phyloP scores from a whole-genome alignment of 257 asterid genomes.

The Primulina huaijiensis region DNA sequence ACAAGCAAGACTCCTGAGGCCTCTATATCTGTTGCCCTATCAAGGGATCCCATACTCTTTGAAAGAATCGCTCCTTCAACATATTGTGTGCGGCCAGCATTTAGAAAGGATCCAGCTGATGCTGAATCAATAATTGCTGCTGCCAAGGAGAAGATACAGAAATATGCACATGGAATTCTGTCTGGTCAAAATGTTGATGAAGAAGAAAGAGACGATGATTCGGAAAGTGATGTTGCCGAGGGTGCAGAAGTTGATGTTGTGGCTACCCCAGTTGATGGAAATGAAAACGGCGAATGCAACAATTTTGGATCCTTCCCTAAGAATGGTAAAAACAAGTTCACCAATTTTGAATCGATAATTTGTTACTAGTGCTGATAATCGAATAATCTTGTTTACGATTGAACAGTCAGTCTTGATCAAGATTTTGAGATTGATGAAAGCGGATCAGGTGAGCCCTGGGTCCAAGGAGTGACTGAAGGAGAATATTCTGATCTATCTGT shows the following conservation, averaged over 20 bases:
- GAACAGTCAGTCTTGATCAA: conserved; percentile 41
- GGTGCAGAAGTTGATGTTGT: conserved; percentile 77
- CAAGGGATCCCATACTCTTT: conserved; percentile 93
- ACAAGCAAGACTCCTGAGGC: conserved; percentile 99
- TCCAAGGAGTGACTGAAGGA: conserved; percentile 93
- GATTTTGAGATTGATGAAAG: conserved; percentile 90
- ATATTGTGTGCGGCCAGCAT: conserved; percentile 84
- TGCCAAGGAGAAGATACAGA: conserved; percentile 88
- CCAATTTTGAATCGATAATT: conserved; percentile 17
- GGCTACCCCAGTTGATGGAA: conserved; percentile 52
- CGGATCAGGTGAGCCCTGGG: conserved; percentile 87
- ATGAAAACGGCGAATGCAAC: conserved; percentile 40
- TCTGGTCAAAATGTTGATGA: conserved; percentile 83
- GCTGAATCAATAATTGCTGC: conserved; percentile 75
- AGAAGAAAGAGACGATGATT: conserved; percentile 92
- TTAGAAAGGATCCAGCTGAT: conserved; percentile 93
- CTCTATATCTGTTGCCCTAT: conserved; percentile 96
- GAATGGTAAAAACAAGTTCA: conserved; percentile 43
- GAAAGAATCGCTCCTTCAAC: conserved; percentile 99
- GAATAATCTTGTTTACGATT: conserved; percentile 28
- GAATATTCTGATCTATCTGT: conserved; percentile 90
- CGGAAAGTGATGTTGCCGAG: conserved; percentile 85
- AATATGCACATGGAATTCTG: conserved; percentile 75
- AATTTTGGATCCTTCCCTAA: conserved; percentile 42
- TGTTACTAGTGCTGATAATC: conserved; percentile 17